Conservation (phyloP, 2,329 filamentous ascomycete species). For the Chaetomiaceae sp. region DNA sequence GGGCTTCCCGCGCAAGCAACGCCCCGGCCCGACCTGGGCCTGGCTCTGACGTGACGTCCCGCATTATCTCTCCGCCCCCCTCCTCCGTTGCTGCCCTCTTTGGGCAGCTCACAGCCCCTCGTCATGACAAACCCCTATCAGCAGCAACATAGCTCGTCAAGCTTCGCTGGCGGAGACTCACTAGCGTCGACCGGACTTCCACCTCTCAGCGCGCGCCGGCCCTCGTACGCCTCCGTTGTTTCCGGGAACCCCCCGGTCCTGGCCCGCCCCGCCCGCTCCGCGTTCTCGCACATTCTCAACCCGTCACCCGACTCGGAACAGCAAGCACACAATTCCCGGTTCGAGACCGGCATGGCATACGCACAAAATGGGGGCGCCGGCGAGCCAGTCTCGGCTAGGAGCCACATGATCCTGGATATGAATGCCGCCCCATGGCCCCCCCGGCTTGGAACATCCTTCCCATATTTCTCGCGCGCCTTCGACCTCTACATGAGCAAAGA, state of each 20-base stretch:
- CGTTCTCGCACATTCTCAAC: conserved; percentile 55
- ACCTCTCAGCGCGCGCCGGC: conserved; percentile 33
- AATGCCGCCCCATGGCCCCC: conserved; percentile 23
- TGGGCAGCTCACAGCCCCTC: conserved; percentile 20
- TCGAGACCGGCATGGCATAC: conserved; percentile 17
- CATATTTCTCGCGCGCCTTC: conserved; percentile 51
- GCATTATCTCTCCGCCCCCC: conserved; percentile 2
- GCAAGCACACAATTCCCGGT: conserved; percentile 24
- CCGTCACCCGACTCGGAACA: conserved; percentile 37
- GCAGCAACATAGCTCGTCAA: conserved; percentile 32
- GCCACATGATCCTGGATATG: conserved; percentile 4
- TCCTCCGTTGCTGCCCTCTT: conserved; percentile 13
- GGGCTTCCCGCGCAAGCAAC: neutral
- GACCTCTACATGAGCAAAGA: conserved; percentile 42
- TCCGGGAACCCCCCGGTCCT: conserved; percentile 36
- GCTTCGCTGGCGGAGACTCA: conserved; percentile 31
- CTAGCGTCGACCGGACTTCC: conserved; percentile 28
- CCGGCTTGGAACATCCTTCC: conserved; percentile 34
- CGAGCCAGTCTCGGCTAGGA: conserved; percentile 22
- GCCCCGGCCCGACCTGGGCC: neutral
- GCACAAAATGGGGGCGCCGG: conserved; percentile 11
- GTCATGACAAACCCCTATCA: conserved; percentile 43
- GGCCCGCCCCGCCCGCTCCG: conserved; percentile 35
- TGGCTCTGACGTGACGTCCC: conserved; percentile 9
- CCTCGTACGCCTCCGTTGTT: conserved; percentile 42